Base-by-base conservation (phyloP, 2,329 filamentous ascomycete genomes). In the Penicillium sp. region DNA sequence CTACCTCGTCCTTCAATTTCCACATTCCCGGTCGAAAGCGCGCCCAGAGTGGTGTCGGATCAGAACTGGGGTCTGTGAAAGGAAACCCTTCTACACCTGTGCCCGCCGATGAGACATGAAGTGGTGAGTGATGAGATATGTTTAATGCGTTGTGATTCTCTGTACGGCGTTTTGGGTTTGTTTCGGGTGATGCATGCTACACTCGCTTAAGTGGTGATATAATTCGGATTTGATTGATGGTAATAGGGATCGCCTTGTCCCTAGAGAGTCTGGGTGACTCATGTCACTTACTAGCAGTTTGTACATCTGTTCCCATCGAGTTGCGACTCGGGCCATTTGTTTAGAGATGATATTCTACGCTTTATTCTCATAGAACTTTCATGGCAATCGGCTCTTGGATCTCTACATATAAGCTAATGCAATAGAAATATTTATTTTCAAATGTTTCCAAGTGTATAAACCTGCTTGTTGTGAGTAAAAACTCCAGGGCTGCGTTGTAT, bases 11-110 rank as follows among this genome's bases (percentile, higher is more conserved):
- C 76, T 73, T 75, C 75, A 84, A 72, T 71, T 90, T 91, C 70
- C 83, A 88, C 64, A 81, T 90, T 52, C 83, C 85, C 3, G 86
- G 88, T 16, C 81, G 90, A 65, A 92, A 90, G 78, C 79, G 88
- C 64, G 88, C 82, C 4, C 86, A 86, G 66, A 87, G 84, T 65
- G 87, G 86, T 11, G 85, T 86, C 65, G 87, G 87, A 30, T 80
- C 88, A 58, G 88, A 95, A 74, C 74, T 95, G 52, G 84, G 86
- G 42, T 80, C 78, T 40, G 88, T 93, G 67, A 79, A 84, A 31
- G 30, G 43, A 22, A 56, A 63, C 14, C 51, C 64, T 7, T 45
- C 53, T 16, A 41, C 57, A 30, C 44, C 51, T 41, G 55, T 56
- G n/a, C 33, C 53, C 5, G 9, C 54, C 8, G 57, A 64, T 19